These are phyloP conservation scores for Candida nitratophila DNA, from an alignment of 805 yeast genomes.

Conservation along the genomic window DNA sequence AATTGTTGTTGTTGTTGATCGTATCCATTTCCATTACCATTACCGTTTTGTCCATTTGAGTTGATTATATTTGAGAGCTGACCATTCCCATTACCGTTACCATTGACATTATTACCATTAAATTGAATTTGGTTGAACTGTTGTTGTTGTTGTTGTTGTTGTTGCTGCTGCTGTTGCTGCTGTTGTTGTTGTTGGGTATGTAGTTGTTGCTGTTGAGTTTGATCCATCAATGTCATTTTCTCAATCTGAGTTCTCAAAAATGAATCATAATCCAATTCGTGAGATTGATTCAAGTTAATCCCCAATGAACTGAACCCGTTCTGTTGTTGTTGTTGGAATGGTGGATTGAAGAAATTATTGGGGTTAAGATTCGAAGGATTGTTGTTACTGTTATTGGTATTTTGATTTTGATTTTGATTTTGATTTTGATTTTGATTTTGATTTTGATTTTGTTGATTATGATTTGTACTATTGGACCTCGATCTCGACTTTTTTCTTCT, in stretches of 20 bases:
- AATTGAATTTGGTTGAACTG: neutral
- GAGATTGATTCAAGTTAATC: conserved; percentile 2
- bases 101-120: neutral
- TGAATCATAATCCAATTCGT: conserved; percentile 15
- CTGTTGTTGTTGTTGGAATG: conserved; percentile 2
- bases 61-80: neutral
- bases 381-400: too few relatives aligned
- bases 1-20: neutral
- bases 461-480: conserved; percentile 18
- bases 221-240: conserved; percentile 12
- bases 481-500: conserved; percentile 18
- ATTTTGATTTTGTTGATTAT: neutral
- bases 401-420: too few relatives aligned
- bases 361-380: too few relatives aligned
- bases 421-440: too few relatives aligned
- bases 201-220: neutral
- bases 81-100: neutral
- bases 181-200: too few relatives aligned
- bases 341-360: conserved; percentile 2
- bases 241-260: conserved; percentile 23
- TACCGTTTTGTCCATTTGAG: neutral
- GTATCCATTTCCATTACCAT: neutral
- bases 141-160: neutral
- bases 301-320: neutral
- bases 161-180: neutral